Percentiles rank a stretch among this genome's conserved stretches.
These are phyloP conservation scores for Populus hybrid DNA, from an alignment of 441 rosid species.

Conservation along the genomic window DNA sequence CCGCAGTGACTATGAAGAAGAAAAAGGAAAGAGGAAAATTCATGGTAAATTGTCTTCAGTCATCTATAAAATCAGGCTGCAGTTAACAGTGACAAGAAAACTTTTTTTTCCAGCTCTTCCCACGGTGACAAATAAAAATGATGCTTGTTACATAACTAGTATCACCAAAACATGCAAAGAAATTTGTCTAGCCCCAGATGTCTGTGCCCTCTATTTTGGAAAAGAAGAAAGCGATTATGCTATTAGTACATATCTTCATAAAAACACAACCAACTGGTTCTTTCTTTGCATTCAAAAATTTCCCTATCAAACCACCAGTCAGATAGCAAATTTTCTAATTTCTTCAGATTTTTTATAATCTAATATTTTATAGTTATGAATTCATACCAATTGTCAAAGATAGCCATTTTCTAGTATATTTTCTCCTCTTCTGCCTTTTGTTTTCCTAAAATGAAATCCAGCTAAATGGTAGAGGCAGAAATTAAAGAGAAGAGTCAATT, in stretches of 20 bases:
- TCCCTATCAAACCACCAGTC: too few relatives aligned
- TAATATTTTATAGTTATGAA: too few relatives aligned
- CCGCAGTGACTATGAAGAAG: neutral
- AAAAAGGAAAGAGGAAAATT: neutral
- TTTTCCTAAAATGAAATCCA: too few relatives aligned
- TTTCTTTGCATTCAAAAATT: neutral
- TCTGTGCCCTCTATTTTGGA: neutral
- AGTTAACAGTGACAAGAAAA: neutral
- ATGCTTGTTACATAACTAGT: neutral
- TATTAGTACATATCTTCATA: neutral
- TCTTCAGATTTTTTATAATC: too few relatives aligned
- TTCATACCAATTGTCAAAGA: neutral
- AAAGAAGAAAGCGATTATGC: neutral
- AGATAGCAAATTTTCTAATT: too few relatives aligned
- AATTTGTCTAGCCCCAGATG: neutral
- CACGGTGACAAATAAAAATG: neutral
- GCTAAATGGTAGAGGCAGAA: neutral
- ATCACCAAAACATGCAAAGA: neutral
- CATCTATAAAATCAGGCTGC: neutral
- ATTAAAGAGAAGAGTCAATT: constrained; percentile 3
- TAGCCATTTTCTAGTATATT: neutral
- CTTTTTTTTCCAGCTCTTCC: neutral
- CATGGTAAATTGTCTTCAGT: neutral
- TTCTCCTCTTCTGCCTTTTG: neutral
- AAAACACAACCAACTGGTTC: neutral